Percentiles rank a stretch among this genome's conserved stretches.
Evolutionary conservation across 106 monocot species (phyloP).

Genomic region (Agapanthus africanus): DNA sequence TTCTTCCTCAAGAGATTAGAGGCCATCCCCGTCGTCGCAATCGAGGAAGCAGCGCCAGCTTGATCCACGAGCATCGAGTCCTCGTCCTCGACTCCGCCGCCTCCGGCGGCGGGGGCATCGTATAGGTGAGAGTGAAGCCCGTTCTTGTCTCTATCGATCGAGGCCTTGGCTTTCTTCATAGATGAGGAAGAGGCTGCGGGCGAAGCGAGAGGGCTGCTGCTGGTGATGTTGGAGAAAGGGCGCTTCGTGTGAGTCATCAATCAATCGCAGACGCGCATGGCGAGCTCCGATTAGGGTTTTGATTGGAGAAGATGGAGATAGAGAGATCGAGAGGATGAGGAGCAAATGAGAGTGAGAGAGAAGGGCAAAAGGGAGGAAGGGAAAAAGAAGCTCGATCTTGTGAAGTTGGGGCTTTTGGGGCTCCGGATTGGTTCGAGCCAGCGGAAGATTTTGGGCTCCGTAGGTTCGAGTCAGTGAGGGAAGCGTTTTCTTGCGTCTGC

Average conservation of each 20-base stretch:
- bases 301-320: neutral
- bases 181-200: neutral
- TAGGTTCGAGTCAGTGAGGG: too few species aligned
- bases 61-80: slow-evolving; percentile 20
- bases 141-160: slow-evolving; percentile 7
- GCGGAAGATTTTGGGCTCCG: too few species aligned
- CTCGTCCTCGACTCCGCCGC: neutral
- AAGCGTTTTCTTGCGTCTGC: too few species aligned
- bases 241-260: slow-evolving; percentile 24
- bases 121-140: slow-evolving; percentile 8
- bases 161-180: slow-evolving; percentile 20
- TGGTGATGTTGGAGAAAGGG: slow-evolving; percentile 7
- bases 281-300: slow-evolving; percentile 2
- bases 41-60: neutral
- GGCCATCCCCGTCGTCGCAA: slow-evolving; percentile 9
- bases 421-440: too few species aligned
- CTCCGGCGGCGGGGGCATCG: neutral
- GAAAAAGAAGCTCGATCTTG: neutral
- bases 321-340: neutral
- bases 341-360: neutral
- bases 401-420: too few species aligned
- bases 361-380: neutral
- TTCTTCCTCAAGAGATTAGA: slow-evolving; percentile 28
- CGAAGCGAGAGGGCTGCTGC: slow-evolving; percentile 8
- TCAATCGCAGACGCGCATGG: slow-evolving; percentile 2